A percentile compares a stretch with the other conserved stretches of the same genome.
Evolutionary conservation across 2,329 filamentous ascomycete genomes (phyloP).

Genomic region (Myriangium duriaei): DNA sequence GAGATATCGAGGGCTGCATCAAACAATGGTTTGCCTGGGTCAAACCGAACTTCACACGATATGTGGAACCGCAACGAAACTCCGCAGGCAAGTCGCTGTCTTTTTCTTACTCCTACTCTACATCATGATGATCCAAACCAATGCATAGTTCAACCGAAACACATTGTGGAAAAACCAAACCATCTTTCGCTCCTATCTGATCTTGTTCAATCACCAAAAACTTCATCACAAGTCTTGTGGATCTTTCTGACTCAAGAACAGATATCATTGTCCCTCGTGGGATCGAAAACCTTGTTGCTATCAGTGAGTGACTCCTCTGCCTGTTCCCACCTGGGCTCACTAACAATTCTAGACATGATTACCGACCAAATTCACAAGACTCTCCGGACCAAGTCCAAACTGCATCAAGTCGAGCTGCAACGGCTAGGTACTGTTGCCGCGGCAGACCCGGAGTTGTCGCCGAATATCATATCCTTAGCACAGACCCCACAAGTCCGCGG

Average conservation of each 20-base stretch:
- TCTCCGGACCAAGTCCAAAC: constrained; percentile 69
- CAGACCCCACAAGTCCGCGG: constrained; percentile 69
- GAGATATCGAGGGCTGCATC: constrained; percentile 88
- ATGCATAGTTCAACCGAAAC: constrained; percentile 31
- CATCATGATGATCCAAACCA: constrained; percentile 24
- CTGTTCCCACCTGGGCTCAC: neutral
- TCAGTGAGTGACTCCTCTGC: constrained; percentile 30
- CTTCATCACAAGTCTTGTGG: too few species aligned
- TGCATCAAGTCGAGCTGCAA: constrained; percentile 67
- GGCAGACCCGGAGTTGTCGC: constrained; percentile 58
- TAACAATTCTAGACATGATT: constrained; percentile 57
- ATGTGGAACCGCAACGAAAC: constrained; percentile 80
- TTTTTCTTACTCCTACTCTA: constrained; percentile 8
- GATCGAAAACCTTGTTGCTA: constrained; percentile 87
- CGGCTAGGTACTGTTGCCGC: constrained; percentile 57
- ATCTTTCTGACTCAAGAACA: too few species aligned
- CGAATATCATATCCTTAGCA: constrained; percentile 60
- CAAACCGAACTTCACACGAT: constrained; percentile 93
- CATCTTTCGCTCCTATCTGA: constrained; percentile 26
- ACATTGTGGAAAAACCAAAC: constrained; percentile 23
- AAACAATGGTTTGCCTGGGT: constrained; percentile 97
- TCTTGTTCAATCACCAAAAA: too few species aligned
- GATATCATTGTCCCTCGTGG: constrained; percentile 93
- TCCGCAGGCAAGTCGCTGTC: constrained; percentile 51
- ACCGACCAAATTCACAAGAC: constrained; percentile 85